Evolutionary conservation across 1,284 basidiomycete genomes (phyloP), one percentile per base, ranked within the genome.

Genomic region (Ustilago hordei): DNA sequence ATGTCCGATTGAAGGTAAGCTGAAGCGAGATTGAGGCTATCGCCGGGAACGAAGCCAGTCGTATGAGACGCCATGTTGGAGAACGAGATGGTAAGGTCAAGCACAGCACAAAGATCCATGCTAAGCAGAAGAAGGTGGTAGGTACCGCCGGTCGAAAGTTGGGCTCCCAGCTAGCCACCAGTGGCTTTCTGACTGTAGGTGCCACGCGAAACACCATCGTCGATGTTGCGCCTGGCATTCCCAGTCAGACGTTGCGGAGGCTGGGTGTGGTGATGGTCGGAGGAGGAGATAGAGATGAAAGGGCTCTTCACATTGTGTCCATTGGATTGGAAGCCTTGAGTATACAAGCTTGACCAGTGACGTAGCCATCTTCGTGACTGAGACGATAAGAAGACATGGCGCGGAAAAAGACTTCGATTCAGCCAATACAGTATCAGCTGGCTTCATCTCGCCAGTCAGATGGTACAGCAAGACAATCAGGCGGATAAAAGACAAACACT

Each of bases 41-140:
- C 3, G 54, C 55, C 8, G 69, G 74, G 23, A 69, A 72, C 3
- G 69, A 72, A 9, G 74, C 64, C 3, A 72, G 47, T 28, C 74
- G 69, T 6, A 73, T 34, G 13, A 67, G 8, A 13, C 58, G 57
- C 57, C 69, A 68, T 41, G 39, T 15, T 32, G 55, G 19, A 7
- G 66, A 56, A 17, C 50, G 55, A 23, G 31, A 60, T 15, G 66
- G 69, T n/a, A 73, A 28, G 4, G 66, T 73, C 28, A 69, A 47
- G 58, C 75, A 77, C 2, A 77, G 60, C 13, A 64, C 15, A 34
- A 66, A 77, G 43, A 77, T 38, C 75, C 69, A 77, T 8, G 15
- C 9, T 32, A 77, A 19, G 32, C 60, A 64, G 13, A 59, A n/a
- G n/a, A 13, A 23, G 41, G 67, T 56, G 17, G 23, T 47, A 12